Evolutionary conservation across 768 basidiomycete species (phyloP), one percentile per base, ranked within the genome.

Genomic region (Tulasnella sp.): DNA sequence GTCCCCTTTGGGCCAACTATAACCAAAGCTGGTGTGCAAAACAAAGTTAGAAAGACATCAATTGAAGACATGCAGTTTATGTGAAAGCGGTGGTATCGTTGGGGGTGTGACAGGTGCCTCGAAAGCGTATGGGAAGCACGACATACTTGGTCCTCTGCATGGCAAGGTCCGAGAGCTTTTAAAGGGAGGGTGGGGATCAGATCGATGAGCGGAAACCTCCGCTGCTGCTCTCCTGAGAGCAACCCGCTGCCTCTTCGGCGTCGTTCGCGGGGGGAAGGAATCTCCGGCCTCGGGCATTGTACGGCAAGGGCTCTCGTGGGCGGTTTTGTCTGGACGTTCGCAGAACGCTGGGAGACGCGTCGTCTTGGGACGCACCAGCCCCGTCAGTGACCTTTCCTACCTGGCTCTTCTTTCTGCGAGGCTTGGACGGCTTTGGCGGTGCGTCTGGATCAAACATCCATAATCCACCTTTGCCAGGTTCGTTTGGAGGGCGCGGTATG

Each of bases 381-480:
- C 14, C 19, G 14, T 34, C 35, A 7, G 50, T 25, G 6, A 17
- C 46, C 21, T 25, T 29, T 3, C 17, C 46, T 48, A 29, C 27
- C 4, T 14, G 8, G 11, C 8, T 34, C 21, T 34, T 52, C 12
- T 52, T 52, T 21, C 27, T 52, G 34, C 55, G 29, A 17, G 40
- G 40, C n/a, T 46, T 57, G 9, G 41, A 4, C 14, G 42, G 55
- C 46, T 57, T 57, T 14, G 55, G 41, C 32, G 55, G 55, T 8
- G 34, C 46, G 15, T 45, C 48, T 27, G 41, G 41, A 32, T 57
- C 42, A 37, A 57, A 57, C 42, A 36, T 57, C 55, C 55, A 57
- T 11, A 57, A 32, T 25, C 46, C 46, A 14, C 55, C 55, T 21
- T 46, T 57, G 21, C 55, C 55, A 35, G 55, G 55, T 23, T 57